These are phyloP conservation scores for Cryptococcus sp. DNA, from an alignment of 1,284 basidiomycete species.

Conservation along the genomic window DNA sequence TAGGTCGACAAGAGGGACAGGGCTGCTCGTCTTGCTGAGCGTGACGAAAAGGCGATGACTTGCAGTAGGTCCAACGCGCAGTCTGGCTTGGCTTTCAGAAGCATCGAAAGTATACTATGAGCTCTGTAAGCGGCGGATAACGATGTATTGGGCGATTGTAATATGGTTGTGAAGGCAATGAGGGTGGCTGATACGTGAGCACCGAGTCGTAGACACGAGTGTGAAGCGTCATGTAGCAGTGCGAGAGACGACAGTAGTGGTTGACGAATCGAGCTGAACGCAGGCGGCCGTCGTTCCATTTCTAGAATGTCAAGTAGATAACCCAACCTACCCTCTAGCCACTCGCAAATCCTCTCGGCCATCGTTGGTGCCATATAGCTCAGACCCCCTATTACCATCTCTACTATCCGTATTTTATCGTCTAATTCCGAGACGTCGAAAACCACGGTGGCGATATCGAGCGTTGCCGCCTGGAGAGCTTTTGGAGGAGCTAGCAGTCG, in stretches of 20 bases:
- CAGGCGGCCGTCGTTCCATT: conserved; percentile 4
- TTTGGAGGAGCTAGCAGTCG: conserved; percentile 33
- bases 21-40: conserved; percentile 56
- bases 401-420: conserved; percentile 41
- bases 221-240: conserved; percentile 7
- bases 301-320: conserved; percentile 23
- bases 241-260: conserved; percentile 25
- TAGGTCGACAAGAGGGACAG: conserved; percentile 57
- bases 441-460: conserved; percentile 45
- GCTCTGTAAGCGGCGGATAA: conserved; percentile 54
- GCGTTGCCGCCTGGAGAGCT: conserved; percentile 37
- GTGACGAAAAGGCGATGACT: conserved; percentile 62
- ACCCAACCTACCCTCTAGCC: conserved; percentile 45
- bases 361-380: conserved; percentile 43
- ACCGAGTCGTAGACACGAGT: conserved; percentile 15
- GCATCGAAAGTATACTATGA: conserved; percentile 56
- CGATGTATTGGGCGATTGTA: conserved; percentile 20
- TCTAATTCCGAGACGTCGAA: conserved; percentile 46
- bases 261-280: background rate
- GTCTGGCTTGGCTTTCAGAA: conserved; percentile 63
- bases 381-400: conserved; percentile 32
- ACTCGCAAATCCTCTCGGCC: conserved; percentile 49
- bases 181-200: conserved; percentile 29
- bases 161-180: conserved; percentile 24
- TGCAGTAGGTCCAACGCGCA: conserved; percentile 65